Evolutionary conservation across 208 protist species (phyloP).

Genomic region (Wallacemonas sp.): DNA sequence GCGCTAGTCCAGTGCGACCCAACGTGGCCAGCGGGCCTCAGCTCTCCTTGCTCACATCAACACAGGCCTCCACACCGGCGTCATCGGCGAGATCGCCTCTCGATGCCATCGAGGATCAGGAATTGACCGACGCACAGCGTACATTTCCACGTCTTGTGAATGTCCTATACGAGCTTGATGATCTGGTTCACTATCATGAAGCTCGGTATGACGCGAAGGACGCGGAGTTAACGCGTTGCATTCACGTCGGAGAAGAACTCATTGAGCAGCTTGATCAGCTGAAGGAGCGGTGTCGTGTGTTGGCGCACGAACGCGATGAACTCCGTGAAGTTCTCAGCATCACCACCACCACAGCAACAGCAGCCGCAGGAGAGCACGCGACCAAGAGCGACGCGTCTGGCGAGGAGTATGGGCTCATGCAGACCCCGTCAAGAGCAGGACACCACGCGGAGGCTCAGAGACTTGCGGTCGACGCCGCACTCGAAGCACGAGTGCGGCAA

Average conservation of each 20-base stretch:
- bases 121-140: slow-evolving; percentile 16
- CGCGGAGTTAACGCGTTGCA: slow-evolving; percentile 68
- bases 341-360: not conserved
- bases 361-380: not conserved
- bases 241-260: slow-evolving; percentile 75
- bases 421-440: no score
- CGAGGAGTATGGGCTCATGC: no score
- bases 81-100: not conserved
- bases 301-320: slow-evolving; percentile 57
- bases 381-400: no score
- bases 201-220: slow-evolving; percentile 61
- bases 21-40: no score
- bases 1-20: no score
- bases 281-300: slow-evolving; percentile 43
- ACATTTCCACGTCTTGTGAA: slow-evolving; percentile 28
- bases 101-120: not conserved
- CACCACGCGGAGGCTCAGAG: no score
- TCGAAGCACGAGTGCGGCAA: no score
- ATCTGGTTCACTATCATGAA: slow-evolving; percentile 42
- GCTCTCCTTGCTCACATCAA: no score
- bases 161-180: slow-evolving; percentile 33
- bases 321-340: slow-evolving; percentile 1
- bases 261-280: slow-evolving; percentile 64
- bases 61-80: not conserved
- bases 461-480: no score